Conservation (phyloP, 2,329 filamentous ascomycete species). For the Clonostachys rosea region DNA sequence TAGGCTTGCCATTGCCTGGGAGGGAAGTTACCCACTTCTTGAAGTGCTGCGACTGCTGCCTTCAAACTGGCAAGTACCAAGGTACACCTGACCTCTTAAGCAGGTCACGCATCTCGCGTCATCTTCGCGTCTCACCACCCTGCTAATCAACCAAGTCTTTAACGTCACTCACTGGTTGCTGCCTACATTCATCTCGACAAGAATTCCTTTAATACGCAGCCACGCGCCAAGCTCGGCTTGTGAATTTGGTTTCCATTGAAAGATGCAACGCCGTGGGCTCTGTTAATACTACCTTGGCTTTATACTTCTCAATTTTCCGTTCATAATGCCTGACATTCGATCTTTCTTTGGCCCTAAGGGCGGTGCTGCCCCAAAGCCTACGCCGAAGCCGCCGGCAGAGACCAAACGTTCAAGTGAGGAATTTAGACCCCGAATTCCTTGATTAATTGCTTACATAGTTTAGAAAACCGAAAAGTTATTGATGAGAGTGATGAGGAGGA, state of each 20-base stretch:
- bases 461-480: slow-evolving; percentile 63
- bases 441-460: slow-evolving; percentile 9
- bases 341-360: slow-evolving; percentile 84
- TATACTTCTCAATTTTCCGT: slow-evolving; percentile 2
- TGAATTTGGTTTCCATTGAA: too few species aligned
- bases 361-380: slow-evolving; percentile 45
- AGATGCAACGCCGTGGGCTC: too few species aligned
- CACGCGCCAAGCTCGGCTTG: too few species aligned
- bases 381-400: slow-evolving; percentile 40
- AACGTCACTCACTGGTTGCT: slow-evolving; percentile 18
- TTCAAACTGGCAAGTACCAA: slow-evolving; percentile 6
- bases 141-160: slow-evolving; percentile 14
- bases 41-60: slow-evolving; percentile 5
- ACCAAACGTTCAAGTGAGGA: slow-evolving; percentile 41
- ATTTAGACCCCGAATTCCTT: background rate
- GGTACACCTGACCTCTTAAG: background rate
- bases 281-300: background rate
- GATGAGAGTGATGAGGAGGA: slow-evolving; percentile 81
- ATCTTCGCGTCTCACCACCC: slow-evolving; percentile 29
- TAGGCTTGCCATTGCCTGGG: too few species aligned
- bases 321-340: slow-evolving; percentile 80
- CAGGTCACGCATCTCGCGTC: slow-evolving; percentile 36
- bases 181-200: too few species aligned
- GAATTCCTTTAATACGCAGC: too few species aligned
- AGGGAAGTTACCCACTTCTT: too few species aligned